Percentiles rank a stretch among this genome's conserved stretches.
Evolutionary conservation across 495 filamentous ascomycete genomes (phyloP).

Genomic region (Neurospora pannonica): DNA sequence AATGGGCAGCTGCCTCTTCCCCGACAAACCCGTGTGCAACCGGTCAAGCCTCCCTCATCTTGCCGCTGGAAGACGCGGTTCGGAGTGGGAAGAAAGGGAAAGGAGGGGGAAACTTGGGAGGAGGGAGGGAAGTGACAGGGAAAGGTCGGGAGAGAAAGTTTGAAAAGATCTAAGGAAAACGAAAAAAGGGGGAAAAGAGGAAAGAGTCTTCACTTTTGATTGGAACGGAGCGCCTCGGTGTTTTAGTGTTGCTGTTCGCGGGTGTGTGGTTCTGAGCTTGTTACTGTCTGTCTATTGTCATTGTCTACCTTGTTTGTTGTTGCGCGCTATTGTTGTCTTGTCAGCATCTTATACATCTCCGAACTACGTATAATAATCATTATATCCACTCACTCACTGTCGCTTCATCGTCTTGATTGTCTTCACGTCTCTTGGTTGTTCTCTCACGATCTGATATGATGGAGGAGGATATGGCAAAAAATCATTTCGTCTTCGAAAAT

Average conservation of each 20-base stretch:
- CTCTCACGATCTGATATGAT: not conserved
- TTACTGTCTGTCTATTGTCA: not conserved
- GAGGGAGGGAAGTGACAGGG: not conserved
- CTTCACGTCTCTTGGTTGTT: not conserved
- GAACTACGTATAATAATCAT: constrained; percentile 1
- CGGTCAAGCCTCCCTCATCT: not conserved
- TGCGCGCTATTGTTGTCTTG: not conserved
- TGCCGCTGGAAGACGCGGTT: not conserved
- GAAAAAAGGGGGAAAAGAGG: not conserved
- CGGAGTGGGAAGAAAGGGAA: not conserved
- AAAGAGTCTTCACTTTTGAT: not conserved
- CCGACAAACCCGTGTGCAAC: not conserved
- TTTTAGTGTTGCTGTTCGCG: not conserved
- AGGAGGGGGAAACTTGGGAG: not conserved
- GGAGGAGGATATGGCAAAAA: not conserved
- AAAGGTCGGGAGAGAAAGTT: not conserved
- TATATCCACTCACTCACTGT: not conserved
- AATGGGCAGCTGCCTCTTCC: not conserved
- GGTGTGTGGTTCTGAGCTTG: not conserved
- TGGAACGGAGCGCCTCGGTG: not conserved
- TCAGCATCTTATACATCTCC: not conserved
- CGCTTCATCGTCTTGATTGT: not conserved
- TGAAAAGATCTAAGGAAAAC: not conserved
- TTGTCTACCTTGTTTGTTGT: not conserved
- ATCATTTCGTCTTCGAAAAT: not conserved